These are phyloP conservation scores for Alloascoidea africana DNA, from an alignment of 805 yeast species.

Conservation along the genomic window DNA sequence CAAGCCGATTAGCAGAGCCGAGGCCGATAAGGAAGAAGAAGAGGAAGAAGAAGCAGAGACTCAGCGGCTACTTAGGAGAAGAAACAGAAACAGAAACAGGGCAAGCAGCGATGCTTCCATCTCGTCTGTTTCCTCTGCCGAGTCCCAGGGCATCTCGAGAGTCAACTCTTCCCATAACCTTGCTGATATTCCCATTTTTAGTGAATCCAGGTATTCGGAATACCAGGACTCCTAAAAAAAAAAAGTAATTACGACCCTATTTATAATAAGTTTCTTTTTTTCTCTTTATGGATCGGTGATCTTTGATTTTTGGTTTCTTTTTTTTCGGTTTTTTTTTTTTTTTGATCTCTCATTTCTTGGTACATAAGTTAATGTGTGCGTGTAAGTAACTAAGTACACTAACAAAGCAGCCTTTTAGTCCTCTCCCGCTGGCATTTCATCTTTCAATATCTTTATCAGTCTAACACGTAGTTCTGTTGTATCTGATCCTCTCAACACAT, in stretches of 20 bases:
- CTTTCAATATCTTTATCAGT: constrained; percentile 60
- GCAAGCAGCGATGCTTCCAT: constrained; percentile 7
- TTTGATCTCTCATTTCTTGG: too few species aligned
- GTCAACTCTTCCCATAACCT: constrained; percentile 32
- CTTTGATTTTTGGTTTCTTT: too few species aligned
- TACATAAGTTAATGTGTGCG: too few species aligned
- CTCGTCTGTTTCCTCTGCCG: constrained; percentile 19
- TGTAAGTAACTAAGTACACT: too few species aligned
- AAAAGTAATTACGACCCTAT: too few species aligned
- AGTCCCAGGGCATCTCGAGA: constrained; percentile 44
- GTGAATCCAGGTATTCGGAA: too few species aligned
- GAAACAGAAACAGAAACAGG: too few species aligned
- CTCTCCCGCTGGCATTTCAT: constrained; percentile 96
- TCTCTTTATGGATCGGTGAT: too few species aligned
- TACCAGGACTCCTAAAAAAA: too few species aligned
- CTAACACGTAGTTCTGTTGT: constrained; percentile 66
- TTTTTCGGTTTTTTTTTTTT: too few species aligned
- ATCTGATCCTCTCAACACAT: constrained; percentile 69
- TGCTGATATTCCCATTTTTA: constrained; percentile 12
- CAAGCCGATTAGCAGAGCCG: neutral
- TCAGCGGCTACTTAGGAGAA: neutral
- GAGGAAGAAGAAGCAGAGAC: neutral
- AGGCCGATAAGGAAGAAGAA: neutral
- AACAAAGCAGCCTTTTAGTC: constrained; percentile 42
- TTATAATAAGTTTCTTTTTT: too few species aligned